These are phyloP conservation scores for Sisymbrium irio DNA, from an alignment of 345 rosid genomes.

Conservation along the genomic window DNA sequence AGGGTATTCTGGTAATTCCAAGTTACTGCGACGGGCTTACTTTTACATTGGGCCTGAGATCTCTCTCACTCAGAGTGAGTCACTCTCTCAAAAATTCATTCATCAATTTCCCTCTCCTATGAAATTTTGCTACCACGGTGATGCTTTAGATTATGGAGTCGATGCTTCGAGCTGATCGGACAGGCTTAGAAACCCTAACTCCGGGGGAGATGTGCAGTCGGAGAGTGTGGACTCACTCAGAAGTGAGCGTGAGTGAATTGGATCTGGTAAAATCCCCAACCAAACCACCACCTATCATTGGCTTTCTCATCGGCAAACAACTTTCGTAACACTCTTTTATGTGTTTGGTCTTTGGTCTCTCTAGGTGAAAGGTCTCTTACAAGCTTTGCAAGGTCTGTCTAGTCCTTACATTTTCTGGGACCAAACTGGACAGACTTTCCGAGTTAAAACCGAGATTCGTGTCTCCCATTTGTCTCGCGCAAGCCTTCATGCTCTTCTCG, in stretches of 20 bases:
- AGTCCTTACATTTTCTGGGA: conserved; percentile 68
- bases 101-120: not conserved
- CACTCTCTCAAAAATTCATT: not conserved
- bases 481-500: conserved; percentile 57
- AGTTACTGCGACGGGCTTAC: not conserved
- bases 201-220: conserved; percentile 15
- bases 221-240: conserved; percentile 5
- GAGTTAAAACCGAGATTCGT: conserved; percentile 49
- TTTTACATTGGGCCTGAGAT: conserved; percentile 8
- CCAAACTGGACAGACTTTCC: conserved; percentile 38
- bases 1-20: not conserved
- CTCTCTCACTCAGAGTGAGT: not conserved
- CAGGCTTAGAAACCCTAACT: conserved; percentile 37
- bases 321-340: not conserved
- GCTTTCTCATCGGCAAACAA: not conserved
- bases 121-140: not conserved
- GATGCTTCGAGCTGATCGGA: conserved; percentile 38
- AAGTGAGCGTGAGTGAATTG: conserved; percentile 47
- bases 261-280: conserved; percentile 52
- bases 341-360: too few species aligned
- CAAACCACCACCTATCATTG: not conserved
- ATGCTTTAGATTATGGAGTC: conserved; percentile 32
- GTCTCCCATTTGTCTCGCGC: conserved; percentile 67
- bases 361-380: conserved; percentile 63
- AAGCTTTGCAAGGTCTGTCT: conserved; percentile 80